Conservation (phyloP, 192 early-diverging fungal species). For the Backusella mclennaniae region DNA sequence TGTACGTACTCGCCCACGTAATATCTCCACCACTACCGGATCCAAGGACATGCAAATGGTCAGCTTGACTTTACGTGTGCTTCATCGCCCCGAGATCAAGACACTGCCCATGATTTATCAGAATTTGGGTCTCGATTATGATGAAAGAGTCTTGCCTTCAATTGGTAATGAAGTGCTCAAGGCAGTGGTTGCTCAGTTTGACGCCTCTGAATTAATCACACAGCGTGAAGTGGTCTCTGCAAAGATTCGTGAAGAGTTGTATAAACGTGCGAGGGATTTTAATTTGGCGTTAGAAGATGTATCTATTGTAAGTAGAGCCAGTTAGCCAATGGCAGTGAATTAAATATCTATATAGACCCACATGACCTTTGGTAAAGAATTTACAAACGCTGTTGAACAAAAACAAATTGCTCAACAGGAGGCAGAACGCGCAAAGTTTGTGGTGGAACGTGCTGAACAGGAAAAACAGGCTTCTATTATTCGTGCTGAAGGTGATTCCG, state of each 20-base stretch:
- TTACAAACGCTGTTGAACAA: conserved; percentile 97
- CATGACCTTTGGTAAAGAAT: conserved; percentile 98
- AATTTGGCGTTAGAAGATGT: conserved; percentile 96
- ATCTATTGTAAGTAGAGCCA: conserved; percentile 73
- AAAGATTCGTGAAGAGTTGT: conserved; percentile 89
- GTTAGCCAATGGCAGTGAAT: neutral
- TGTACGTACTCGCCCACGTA: conserved; percentile 91
- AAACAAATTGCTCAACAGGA: conserved; percentile 99
- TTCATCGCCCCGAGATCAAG: conserved; percentile 81
- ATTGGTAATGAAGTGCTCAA: conserved; percentile 99
- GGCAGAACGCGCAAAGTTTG: conserved; percentile 96
- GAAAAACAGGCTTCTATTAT: conserved; percentile 96
- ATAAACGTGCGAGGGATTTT: conserved; percentile 92
- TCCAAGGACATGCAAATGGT: conserved; percentile 99
- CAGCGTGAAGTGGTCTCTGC: conserved; percentile 94
- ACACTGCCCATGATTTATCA: conserved; percentile 84
- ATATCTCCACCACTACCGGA: conserved; percentile 97
- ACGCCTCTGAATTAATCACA: conserved; percentile 96
- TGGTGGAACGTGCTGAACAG: conserved; percentile 96
- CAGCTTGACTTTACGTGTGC: conserved; percentile 87
- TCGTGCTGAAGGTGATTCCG: conserved; percentile 95
- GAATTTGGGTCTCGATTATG: conserved; percentile 91
- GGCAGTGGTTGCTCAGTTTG: conserved; percentile 96
- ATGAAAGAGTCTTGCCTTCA: conserved; percentile 94
- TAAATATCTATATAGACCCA: conserved; percentile 66